Conservation (phyloP, 176 grass and related monocot genomes). For the Eleusine indica region DNA sequence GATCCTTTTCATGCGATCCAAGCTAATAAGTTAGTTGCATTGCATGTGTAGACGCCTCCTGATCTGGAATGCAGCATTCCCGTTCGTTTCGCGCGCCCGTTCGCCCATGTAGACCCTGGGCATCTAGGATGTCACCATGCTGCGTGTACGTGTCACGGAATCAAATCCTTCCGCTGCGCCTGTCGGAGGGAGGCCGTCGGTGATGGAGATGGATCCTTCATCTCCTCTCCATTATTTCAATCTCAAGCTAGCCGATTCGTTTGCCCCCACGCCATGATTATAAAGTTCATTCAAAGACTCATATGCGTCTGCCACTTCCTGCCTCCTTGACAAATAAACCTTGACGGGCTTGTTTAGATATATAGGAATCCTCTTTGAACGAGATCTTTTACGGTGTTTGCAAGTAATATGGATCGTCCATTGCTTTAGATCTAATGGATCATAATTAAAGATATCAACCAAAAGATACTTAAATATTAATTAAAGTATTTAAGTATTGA, state of each 20-base stretch:
- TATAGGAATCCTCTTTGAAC: too few species aligned
- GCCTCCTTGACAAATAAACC: background rate
- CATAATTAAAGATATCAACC: too few species aligned
- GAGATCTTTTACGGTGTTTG: too few species aligned
- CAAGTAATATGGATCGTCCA: too few species aligned
- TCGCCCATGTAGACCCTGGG: slow-evolving; percentile 11
- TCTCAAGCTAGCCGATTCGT: background rate
- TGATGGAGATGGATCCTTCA: background rate
- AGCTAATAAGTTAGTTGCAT: background rate
- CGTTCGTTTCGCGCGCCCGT: slow-evolving; percentile 14
- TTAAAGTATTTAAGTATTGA: too few species aligned
- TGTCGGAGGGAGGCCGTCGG: slow-evolving; percentile 14
- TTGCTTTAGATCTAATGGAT: too few species aligned
- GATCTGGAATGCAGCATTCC: background rate
- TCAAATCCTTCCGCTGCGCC: slow-evolving; percentile 39
- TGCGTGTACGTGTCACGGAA: slow-evolving; percentile 45
- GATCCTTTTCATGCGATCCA: slow-evolving; percentile 26
- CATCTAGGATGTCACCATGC: slow-evolving; percentile 46
- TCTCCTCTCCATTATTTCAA: slow-evolving; percentile 29
- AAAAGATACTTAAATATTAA: too few species aligned
- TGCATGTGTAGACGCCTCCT: background rate
- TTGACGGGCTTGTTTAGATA: background rate
- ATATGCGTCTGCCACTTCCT: background rate
- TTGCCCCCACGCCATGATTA: slow-evolving; percentile 36
- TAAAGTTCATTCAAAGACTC: slow-evolving; percentile 26